These are phyloP conservation scores for Paracorniculantispora psalliotae DNA, from an alignment of 2,329 filamentous ascomycete species.

Conservation along the genomic window DNA sequence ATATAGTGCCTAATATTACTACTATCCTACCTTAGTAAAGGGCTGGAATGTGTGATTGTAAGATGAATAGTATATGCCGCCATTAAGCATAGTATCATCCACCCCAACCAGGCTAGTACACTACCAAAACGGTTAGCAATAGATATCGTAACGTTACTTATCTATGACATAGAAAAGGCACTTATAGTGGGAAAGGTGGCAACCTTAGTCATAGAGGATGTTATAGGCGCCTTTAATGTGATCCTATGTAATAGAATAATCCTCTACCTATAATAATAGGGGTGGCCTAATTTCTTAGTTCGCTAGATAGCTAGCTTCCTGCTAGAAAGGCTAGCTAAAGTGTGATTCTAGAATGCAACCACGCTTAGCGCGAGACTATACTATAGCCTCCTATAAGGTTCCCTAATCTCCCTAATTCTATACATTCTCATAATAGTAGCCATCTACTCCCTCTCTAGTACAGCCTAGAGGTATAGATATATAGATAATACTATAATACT, in stretches of 20 bases:
- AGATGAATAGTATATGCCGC: slow-evolving; percentile 18
- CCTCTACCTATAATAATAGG: slow-evolving; percentile 1
- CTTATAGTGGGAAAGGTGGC: slow-evolving; percentile 9
- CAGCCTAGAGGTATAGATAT: slow-evolving; percentile 4
- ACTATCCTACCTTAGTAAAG: slow-evolving; percentile 23
- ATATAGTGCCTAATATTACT: slow-evolving; percentile 23
- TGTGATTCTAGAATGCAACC: not conserved
- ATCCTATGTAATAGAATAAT: slow-evolving; percentile 8
- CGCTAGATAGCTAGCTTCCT: slow-evolving; percentile 8
- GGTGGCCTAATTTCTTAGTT: slow-evolving; percentile 2
- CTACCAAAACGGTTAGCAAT: slow-evolving; percentile 20
- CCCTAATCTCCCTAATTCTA: slow-evolving; percentile 9
- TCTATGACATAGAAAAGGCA: slow-evolving; percentile 19
- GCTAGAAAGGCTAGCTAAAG: not conserved
- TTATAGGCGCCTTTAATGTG: slow-evolving; percentile 11
- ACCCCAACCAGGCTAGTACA: slow-evolving; percentile 18
- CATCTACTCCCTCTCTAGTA: slow-evolving; percentile 4
- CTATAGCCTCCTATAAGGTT: slow-evolving; percentile 8
- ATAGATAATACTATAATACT: slow-evolving; percentile 8
- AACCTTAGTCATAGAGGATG: slow-evolving; percentile 11
- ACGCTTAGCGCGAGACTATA: not conserved
- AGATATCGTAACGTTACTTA: slow-evolving; percentile 18
- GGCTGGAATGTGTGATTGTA: slow-evolving; percentile 23
- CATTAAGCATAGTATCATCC: slow-evolving; percentile 19
- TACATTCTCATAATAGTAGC: slow-evolving; percentile 9